A percentile compares a stretch with the other conserved stretches of the same genome.
These are phyloP conservation scores for Neonectria ditissima DNA, from an alignment of 2,329 filamentous ascomycete species.

Conservation along the genomic window DNA sequence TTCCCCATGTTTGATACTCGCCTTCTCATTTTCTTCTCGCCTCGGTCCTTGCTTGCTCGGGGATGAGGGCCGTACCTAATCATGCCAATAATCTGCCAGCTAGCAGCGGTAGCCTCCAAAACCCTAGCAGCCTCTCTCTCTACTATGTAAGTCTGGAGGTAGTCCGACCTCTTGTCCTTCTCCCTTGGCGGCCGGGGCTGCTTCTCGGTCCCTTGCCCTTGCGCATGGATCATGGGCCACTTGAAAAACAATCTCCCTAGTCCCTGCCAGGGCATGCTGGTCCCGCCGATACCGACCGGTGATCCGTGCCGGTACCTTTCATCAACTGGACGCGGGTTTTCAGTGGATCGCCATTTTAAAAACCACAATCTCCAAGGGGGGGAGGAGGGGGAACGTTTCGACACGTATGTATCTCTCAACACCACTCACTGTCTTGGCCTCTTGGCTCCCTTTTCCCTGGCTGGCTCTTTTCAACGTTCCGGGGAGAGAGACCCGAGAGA, in stretches of 20 bases:
- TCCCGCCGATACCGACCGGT: constrained; percentile 37
- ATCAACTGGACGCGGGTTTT: constrained; percentile 37
- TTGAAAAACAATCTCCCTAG: constrained; percentile 35
- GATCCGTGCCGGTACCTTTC: constrained; percentile 40
- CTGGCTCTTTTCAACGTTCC: constrained; percentile 16
- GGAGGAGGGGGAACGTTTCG: constrained; percentile 36
- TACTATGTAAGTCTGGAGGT: no score
- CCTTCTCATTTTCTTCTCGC: background rate
- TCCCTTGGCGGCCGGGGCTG: constrained; percentile 35
- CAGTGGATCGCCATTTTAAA: constrained; percentile 43
- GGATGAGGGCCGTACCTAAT: constrained; percentile 19
- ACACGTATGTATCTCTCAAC: constrained; percentile 34
- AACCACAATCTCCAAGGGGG: constrained; percentile 39
- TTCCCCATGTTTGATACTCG: background rate
- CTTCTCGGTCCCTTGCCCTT: constrained; percentile 37
- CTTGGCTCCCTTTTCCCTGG: constrained; percentile 20
- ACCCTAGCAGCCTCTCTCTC: constrained; percentile 17
- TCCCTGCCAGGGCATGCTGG: constrained; percentile 22
- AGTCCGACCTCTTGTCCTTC: constrained; percentile 16
- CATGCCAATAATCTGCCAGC: constrained; percentile 11
- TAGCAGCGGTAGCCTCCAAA: background rate
- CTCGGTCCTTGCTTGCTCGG: constrained; percentile 14
- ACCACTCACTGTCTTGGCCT: constrained; percentile 23
- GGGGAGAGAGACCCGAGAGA: constrained; percentile 10
- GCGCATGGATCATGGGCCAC: constrained; percentile 29